Evolutionary conservation across 306 rosid genomes (phyloP), one percentile per base, ranked within the genome.

Genomic region (Acacia melanoxylon): DNA sequence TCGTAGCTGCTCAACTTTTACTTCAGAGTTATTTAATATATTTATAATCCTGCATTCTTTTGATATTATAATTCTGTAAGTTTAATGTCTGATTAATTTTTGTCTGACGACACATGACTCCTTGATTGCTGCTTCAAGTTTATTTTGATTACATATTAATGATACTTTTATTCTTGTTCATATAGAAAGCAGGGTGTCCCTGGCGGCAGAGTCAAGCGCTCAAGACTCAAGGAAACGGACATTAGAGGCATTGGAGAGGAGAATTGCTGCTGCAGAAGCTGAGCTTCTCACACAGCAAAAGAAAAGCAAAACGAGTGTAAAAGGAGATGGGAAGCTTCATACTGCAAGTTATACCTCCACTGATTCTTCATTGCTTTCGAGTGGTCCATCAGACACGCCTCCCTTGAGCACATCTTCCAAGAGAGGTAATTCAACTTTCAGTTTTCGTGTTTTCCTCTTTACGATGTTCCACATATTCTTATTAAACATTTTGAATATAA

Each of bases 221-320:
- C 85, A 86, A 73, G 92, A 89, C 83, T 88, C 87, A 72, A 86
- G 91, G 67, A 91, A 91, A 72, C 92, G 92, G 45, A 80, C 92
- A 77, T 80, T 93, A 91, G 95, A 88, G 80, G 98, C 98, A 35
- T 86, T 95, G 84, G 94, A 93, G 86, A 88, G 89, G 73, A 90
- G 98, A 72, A 87, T 92, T 49, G 91, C 89, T 37, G 84, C 84
- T 69, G 97, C 93, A 19, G 75, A 89, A 90, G 87, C 87, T 3
- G 93, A 93, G 73, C 31, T 29, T 29, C 31, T 29, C 31, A 29
- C 31, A 29, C 88, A 89, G 11, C 89, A 91, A 41, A 93, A 91
- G 75, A 88, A 83, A 80, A 73, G 3, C 63, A 85, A 72, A 48
- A 85, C 59, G 76, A 59, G 35, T 45, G 29, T 22, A 24, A 78